Evolutionary conservation across 129 eudicot genomes (phyloP), one percentile per base, ranked within the genome.

Genomic region (Gnaphalium uliginosum): DNA sequence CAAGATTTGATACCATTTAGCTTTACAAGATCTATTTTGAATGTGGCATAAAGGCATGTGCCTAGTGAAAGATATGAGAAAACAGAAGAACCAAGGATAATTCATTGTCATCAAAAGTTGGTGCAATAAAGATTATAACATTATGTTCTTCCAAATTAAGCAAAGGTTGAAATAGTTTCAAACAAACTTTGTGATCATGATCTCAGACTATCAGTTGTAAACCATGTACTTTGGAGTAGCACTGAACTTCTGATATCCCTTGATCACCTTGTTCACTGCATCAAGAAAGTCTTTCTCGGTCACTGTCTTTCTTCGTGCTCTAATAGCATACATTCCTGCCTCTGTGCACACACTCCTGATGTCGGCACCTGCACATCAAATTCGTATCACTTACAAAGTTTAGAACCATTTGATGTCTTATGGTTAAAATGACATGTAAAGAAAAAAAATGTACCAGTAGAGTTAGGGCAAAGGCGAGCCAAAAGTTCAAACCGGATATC

Each of bases 171-270:
- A 19, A 56, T 56, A 56, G 61, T 19, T 56, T 56, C 5, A 56
- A 56, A 56, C 61, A 56, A 19, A 46, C 61, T n/a, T n/a, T 22
- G 25, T 0, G 14, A 33, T 33, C 69, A 32, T 14, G 46, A 82
- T 46, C 53, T 14, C 0, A 46, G 6, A 46, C 53, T 41, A 15
- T 88, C 75, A 93, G 74, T 93, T 93, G 76, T 90, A 93, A 48
- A 93, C 97, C 98, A 93, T 93, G 59, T 93, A 93, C 77, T 93
- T 90, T 1, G 98, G 98, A 17, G 98, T 93, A 8, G 98, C 98
- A 68, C 97, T 90, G 80, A 93, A 93, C 87, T 93, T 93, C 84
- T 93, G 98, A 76, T 90, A 93, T 11, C 97, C 98, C 78, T 90
- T 93, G 72, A 93, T 93, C 57, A 93, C 98, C 79, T 93, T 93